Conservation (phyloP, 305 asterid genomes). For the Coffea humblotiana region DNA sequence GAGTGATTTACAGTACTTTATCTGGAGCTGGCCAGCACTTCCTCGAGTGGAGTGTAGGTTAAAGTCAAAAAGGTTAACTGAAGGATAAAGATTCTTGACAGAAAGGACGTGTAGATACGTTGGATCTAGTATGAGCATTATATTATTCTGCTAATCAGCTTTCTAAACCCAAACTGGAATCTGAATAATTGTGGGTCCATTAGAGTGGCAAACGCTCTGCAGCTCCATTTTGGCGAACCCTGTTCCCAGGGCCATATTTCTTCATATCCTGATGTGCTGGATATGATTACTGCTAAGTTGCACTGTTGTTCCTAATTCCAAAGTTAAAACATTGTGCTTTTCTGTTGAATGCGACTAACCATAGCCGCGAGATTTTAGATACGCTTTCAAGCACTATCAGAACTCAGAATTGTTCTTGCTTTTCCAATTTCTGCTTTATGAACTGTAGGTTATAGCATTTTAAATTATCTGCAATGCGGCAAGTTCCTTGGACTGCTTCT, state of each 20-base stretch:
- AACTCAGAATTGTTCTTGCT: background rate
- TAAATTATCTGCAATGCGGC: background rate
- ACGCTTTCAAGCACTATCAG: background rate
- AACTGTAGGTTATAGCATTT: background rate
- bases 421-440: background rate
- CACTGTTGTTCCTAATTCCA: background rate
- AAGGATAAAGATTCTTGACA: conserved; percentile 1
- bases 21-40: conserved; percentile 13
- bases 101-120: background rate
- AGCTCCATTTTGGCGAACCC: background rate
- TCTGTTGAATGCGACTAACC: background rate
- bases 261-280: background rate
- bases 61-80: conserved; percentile 3
- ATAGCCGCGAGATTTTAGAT: background rate
- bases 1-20: background rate
- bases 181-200: background rate
- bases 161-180: background rate
- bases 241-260: background rate
- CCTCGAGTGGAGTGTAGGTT: background rate
- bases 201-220: background rate
- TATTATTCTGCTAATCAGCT: background rate
- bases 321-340: background rate
- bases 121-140: background rate
- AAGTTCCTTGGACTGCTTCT: background rate
- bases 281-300: background rate